Evolutionary conservation across 2,329 filamentous ascomycete genomes (phyloP).

Genomic region (Fusarium sp.): DNA sequence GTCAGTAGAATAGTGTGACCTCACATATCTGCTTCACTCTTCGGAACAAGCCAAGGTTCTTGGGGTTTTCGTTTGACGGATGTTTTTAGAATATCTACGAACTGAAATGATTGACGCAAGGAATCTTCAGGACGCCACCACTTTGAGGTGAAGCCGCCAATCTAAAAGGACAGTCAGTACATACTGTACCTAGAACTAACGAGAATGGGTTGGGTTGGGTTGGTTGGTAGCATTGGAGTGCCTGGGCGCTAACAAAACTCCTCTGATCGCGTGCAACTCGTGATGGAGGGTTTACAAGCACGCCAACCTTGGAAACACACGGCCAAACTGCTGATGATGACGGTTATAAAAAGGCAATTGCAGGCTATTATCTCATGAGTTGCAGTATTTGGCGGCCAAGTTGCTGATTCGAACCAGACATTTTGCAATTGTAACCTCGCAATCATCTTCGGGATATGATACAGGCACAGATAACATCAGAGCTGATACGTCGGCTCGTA

Average conservation of each 20-base stretch:
- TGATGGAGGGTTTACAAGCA: conserved; percentile 19
- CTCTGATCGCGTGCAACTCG: conserved; percentile 27
- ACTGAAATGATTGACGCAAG: neutral
- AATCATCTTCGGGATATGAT: neutral
- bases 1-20: conserved; percentile 1
- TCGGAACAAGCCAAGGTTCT: neutral
- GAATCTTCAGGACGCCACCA: conserved; percentile 25
- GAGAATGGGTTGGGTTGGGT: neutral
- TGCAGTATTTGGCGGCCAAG: neutral
- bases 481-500: conserved; percentile 32
- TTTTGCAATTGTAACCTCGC: neutral
- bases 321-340: conserved; percentile 18
- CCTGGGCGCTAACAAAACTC: conserved; percentile 30
- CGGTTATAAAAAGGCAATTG: neutral
- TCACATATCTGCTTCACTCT: neutral
- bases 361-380: neutral
- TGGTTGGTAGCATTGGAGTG: conserved; percentile 1
- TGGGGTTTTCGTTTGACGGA: neutral
- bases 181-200: conserved; percentile 6
- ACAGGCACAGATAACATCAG: conserved; percentile 16
- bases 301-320: conserved; percentile 4
- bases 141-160: conserved; percentile 3
- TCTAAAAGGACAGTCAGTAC: neutral
- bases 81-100: neutral
- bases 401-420: neutral